Percentiles rank a stretch among this genome's conserved stretches.
These are phyloP conservation scores for Penicillium argentinense DNA, from an alignment of 495 filamentous ascomycete species.

Conservation along the genomic window DNA sequence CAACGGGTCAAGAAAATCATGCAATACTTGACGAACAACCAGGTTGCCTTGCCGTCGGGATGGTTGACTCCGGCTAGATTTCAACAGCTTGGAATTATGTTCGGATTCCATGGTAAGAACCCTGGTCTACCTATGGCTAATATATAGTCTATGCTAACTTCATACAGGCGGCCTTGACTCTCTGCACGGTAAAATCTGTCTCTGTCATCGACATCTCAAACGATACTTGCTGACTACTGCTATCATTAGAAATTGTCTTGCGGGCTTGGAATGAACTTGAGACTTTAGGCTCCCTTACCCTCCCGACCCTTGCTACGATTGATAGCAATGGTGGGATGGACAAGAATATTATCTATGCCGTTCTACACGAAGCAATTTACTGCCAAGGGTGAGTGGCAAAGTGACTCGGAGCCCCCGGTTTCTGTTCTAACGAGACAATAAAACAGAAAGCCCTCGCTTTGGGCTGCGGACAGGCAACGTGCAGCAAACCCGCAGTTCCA, in stretches of 20 bases:
- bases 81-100: slow-evolving; percentile 68
- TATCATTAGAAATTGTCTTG: slow-evolving; percentile 59
- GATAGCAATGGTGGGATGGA: slow-evolving; percentile 69
- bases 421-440: slow-evolving; percentile 18
- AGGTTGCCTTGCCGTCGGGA: slow-evolving; percentile 63
- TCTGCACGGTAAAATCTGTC: slow-evolving; percentile 54
- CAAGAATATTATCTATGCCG: slow-evolving; percentile 73
- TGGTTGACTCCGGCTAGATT: slow-evolving; percentile 67
- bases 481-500: slow-evolving; percentile 42
- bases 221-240: background rate
- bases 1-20: slow-evolving; percentile 65
- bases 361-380: slow-evolving; percentile 86
- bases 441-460: slow-evolving; percentile 53
- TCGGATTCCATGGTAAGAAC: slow-evolving; percentile 71
- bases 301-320: slow-evolving; percentile 64
- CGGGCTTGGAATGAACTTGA: slow-evolving; percentile 67
- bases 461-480: slow-evolving; percentile 61
- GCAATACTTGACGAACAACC: slow-evolving; percentile 56
- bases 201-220: background rate
- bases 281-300: slow-evolving; percentile 68
- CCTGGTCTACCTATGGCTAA: slow-evolving; percentile 12
- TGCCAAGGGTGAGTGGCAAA: slow-evolving; percentile 55
- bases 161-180: slow-evolving; percentile 67
- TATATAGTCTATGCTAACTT: too few species aligned
- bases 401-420: background rate